phyloP scores from a whole-genome alignment of 352 stramenopile species.

The Pythium brachiatum region DNA sequence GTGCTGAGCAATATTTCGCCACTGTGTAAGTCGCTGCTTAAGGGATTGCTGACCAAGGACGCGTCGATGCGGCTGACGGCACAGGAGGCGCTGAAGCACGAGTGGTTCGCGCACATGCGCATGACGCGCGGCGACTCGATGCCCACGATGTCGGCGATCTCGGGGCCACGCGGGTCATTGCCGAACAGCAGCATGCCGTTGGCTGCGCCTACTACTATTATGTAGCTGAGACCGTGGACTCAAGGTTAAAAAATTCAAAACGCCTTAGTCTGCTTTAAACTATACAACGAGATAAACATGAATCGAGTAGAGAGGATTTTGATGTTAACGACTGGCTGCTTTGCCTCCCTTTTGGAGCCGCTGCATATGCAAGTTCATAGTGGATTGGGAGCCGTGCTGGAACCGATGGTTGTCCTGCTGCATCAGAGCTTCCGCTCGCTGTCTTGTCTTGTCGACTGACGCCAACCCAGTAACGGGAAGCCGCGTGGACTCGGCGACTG shows the following conservation, averaged over 20 bases:
- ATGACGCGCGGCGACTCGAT: constrained; percentile 20
- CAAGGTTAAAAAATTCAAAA: neutral
- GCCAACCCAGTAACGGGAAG: neutral
- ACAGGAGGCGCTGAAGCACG: constrained; percentile 70
- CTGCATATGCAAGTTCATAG: constrained; percentile 18
- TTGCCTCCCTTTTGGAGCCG: constrained; percentile 22
- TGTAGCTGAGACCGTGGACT: constrained; percentile 2
- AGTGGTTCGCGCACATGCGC: constrained; percentile 59
- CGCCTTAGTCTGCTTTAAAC: neutral
- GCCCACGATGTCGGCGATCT: neutral
- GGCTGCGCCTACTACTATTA: constrained; percentile 19
- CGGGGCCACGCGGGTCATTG: constrained; percentile 28
- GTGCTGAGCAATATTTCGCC: constrained; percentile 58
- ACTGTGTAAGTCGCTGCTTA: constrained; percentile 61
- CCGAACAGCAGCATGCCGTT: constrained; percentile 3
- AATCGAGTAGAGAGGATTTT: neutral
- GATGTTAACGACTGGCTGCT: constrained; percentile 13
- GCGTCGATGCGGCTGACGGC: constrained; percentile 75
- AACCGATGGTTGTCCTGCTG: neutral
- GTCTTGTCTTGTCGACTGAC: constrained; percentile 17
- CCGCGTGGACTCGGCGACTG: neutral
- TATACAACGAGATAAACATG: neutral
- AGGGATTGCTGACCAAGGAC: constrained; percentile 84
- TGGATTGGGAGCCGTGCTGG: constrained; percentile 4
- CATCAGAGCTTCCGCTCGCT: constrained; percentile 13